Evolutionary conservation across 73 alveolate genomes (phyloP), one percentile per base, ranked within the genome.

Genomic region (Paraurostyla sp.): DNA sequence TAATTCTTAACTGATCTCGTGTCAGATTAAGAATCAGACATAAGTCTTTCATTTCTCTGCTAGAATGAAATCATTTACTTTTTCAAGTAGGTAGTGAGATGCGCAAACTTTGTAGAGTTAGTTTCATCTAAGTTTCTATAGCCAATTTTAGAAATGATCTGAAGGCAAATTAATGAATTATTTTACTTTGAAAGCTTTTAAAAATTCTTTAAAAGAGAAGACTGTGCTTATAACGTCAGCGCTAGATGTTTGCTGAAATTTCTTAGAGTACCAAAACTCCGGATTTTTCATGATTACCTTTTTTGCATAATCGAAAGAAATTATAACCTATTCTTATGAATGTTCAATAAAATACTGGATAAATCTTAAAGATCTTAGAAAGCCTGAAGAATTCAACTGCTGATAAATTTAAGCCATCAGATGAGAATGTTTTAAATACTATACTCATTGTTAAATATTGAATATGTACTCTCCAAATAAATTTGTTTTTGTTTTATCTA

Each of bases 101-200:
- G 6, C 51, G 32, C 32, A 60, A 60, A 60, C 32, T 60, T 60
- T 9, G 22, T 60, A 7, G 6, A 33, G 49, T 60, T 60, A 2
- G 78, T 60, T 3, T 60, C 78, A 13, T 60, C 78, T 3, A 60
- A 9, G 32, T 25, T 16, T 32, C 32, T 60, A 23, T 60, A 60
- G 25, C 78, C 78, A 13, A 60, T 27, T 60, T 23, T 60, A 9
- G 78, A 45, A 16, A 60, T 60, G 50, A 60, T 60, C 78, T 60
- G 32, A 13, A 56, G n/a, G n/a, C 16, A 30, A 60, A 30, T 60
- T 60, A 33, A 60, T 6, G 9, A 54, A 54, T 11, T 54, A 54
- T 6, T 11, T 60, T 60, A 60, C 78, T 33, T 60, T 60, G 50
- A 60, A 60, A 27, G 78, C 78, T 23, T 50, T 60, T 4, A 60